Evolutionary conservation across 148 eudicot species (phyloP), one percentile per base, ranked within the genome.

Genomic region (Spergularia bocconei): DNA sequence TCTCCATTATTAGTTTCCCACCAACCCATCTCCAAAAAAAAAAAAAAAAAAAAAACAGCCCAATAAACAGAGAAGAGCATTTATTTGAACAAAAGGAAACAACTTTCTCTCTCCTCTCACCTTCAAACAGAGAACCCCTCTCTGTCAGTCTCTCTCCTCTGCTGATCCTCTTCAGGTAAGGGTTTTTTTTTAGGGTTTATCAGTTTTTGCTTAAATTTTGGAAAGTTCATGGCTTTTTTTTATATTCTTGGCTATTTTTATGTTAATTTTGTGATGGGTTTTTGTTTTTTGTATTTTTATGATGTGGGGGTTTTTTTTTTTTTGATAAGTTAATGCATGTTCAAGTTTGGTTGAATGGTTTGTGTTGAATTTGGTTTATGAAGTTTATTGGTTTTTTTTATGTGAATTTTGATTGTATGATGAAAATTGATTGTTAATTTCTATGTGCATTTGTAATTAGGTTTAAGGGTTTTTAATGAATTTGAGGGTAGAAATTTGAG

Each of bases 241-340:
- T 13, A 13, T 25, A 29, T 4, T 44, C 10, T 4, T 44, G 17
- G 11, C 15, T 69, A 21, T 69, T 51, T 21, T 51, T 12, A 12
- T 13, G 58, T 69, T 52, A 25, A 17, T 69, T 21, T 53, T 51
- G 72, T 69, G 23, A 51, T 51, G 72, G 58, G 72, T 69, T 23
- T 52, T 51, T 69, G 72, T 69, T 51, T 25, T 69, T 23, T 6
- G 13, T 21, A 59, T 69, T 50, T 50, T 69, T 1, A 23, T 23
- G 23, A 21, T 21, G 0, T 69, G 72, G 72, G 72, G 72, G 72
- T 51, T 47, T 21, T 53, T 25, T 14, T 0, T 67, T 69, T 69
- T 69, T 52, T 69, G n/a, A 14, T 13, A 29, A 29, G 36, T 69
- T 52, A 17, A 13, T 69, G 72, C 72, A 69, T 69, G 58, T 52